These are phyloP conservation scores for Zopfia rhizophila DNA, from an alignment of 2,329 filamentous ascomycete genomes.

Conservation along the genomic window DNA sequence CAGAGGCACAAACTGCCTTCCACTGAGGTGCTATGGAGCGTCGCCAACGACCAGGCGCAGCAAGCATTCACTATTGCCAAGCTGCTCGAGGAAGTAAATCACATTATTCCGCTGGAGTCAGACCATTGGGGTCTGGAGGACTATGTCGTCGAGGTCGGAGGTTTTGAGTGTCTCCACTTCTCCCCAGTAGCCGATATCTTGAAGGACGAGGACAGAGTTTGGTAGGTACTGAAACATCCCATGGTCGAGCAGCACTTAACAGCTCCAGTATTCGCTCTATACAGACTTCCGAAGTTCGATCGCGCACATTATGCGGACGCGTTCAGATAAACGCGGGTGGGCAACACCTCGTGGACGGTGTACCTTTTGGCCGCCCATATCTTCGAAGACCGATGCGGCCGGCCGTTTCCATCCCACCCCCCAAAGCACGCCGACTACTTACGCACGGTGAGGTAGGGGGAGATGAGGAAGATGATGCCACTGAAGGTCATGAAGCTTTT, in stretches of 20 bases:
- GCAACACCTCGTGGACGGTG: slow-evolving; percentile 83
- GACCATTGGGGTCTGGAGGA: slow-evolving; percentile 88
- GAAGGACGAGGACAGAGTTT: slow-evolving; percentile 84
- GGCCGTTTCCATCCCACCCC: slow-evolving; percentile 74
- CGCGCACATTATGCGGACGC: slow-evolving; percentile 78
- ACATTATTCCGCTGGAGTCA: slow-evolving; percentile 82
- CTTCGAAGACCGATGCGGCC: slow-evolving; percentile 72
- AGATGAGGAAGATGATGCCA: slow-evolving; percentile 24
- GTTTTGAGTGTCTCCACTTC: slow-evolving; percentile 90
- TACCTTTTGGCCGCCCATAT: slow-evolving; percentile 82
- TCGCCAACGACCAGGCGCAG: slow-evolving; percentile 43
- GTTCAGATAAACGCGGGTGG: slow-evolving; percentile 84
- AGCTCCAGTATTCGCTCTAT: slow-evolving; percentile 77
- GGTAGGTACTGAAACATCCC: slow-evolving; percentile 64
- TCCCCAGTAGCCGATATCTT: slow-evolving; percentile 75
- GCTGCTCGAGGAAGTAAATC: slow-evolving; percentile 81
- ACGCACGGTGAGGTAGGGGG: slow-evolving; percentile 45
- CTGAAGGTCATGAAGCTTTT: slow-evolving; percentile 18
- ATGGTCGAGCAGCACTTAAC: too few species aligned
- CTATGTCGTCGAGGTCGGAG: slow-evolving; percentile 81
- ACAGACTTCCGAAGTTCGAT: slow-evolving; percentile 76
- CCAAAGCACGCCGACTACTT: slow-evolving; percentile 67
- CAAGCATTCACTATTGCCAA: slow-evolving; percentile 71
- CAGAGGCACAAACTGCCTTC: slow-evolving; percentile 49
- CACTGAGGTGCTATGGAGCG: slow-evolving; percentile 51